phyloP scores from a whole-genome alignment of 345 rosid genomes.

The Ricinus communis region DNA sequence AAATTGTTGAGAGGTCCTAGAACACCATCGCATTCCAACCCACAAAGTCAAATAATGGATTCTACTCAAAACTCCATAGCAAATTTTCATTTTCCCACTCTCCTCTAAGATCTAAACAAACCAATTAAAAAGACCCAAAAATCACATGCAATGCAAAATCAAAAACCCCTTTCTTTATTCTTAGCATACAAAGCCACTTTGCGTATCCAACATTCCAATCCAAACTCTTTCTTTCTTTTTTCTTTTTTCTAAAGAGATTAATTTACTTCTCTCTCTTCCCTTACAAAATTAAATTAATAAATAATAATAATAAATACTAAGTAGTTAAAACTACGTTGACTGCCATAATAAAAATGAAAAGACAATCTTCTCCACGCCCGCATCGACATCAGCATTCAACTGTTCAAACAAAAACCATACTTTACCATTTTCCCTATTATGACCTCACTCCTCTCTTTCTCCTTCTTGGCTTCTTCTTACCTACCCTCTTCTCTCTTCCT shows the following conservation, averaged over 20 bases:
- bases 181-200: conserved; percentile 11
- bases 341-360: background rate
- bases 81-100: too few species aligned
- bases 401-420: too few species aligned
- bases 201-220: conserved; percentile 27
- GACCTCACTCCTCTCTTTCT: background rate
- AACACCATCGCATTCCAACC: too few species aligned
- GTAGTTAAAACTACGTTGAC: conserved; percentile 36
- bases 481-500: too few species aligned
- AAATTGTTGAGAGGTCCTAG: too few species aligned
- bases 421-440: background rate
- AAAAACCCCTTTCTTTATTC: too few species aligned
- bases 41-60: too few species aligned
- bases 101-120: too few species aligned
- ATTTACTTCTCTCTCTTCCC: background rate
- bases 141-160: too few species aligned
- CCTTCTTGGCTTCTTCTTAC: background rate
- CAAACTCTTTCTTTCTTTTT: too few species aligned
- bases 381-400: background rate
- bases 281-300: background rate
- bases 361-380: background rate
- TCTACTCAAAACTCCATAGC: too few species aligned
- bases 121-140: too few species aligned
- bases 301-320: background rate
- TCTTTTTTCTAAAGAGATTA: background rate